Evolutionary conservation across 2,329 filamentous ascomycete genomes (phyloP).

Genomic region (Macrophomina pseudophaseolina): DNA sequence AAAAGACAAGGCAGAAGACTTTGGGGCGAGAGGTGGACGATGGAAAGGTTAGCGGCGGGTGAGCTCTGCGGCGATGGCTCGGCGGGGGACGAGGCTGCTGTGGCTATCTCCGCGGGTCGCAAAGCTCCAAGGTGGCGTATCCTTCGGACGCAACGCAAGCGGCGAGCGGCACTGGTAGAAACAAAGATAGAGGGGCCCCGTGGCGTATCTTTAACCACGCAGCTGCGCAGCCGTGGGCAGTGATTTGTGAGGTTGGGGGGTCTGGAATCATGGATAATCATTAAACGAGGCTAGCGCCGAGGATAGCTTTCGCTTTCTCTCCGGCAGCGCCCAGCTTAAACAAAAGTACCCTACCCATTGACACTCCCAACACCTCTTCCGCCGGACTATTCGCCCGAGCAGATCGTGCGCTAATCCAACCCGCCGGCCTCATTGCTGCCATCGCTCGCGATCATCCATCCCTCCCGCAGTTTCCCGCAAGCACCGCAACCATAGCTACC

Average conservation of each 20-base stretch:
- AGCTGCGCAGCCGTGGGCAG: background rate
- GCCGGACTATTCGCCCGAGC: background rate
- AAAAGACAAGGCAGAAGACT: background rate
- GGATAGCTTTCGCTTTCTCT: conserved; percentile 22
- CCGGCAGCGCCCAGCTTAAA: conserved; percentile 25
- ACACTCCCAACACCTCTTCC: conserved; percentile 9
- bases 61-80: background rate
- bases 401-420: conserved; percentile 3
- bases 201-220: too few species aligned
- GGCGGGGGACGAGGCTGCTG: conserved; percentile 5
- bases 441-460: background rate
- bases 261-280: conserved; percentile 20
- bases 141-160: background rate
- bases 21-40: background rate
- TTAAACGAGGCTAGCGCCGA: conserved; percentile 23
- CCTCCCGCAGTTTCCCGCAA: conserved; percentile 8
- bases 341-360: conserved; percentile 15
- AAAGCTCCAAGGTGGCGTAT: background rate
- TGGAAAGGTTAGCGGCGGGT: background rate
- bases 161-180: background rate
- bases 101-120: conserved; percentile 9
- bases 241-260: conserved; percentile 22
- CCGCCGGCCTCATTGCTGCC: conserved; percentile 23
- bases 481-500: conserved; percentile 35
- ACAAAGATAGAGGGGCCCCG: background rate